phyloP scores from a whole-genome alignment of 2,329 filamentous ascomycete species.

The Fusarium haematococcum region DNA sequence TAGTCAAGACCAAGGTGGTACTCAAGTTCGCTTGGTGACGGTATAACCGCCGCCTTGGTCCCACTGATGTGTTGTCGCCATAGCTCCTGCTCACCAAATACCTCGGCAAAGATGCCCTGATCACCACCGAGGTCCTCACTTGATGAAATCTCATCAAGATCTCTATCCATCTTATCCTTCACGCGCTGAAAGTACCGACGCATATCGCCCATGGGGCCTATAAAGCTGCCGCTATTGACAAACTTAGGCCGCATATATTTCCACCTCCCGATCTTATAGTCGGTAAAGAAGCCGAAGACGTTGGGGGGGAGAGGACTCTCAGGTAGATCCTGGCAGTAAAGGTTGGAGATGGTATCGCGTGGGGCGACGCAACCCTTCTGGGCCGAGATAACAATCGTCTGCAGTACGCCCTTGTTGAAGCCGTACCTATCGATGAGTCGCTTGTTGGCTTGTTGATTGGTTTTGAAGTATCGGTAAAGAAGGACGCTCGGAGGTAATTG shows the following conservation, averaged over 20 bases:
- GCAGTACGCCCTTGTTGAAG: conserved; percentile 29
- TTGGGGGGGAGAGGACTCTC: conserved; percentile 36
- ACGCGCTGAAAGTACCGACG: conserved; percentile 40
- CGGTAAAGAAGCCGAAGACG: conserved; percentile 39
- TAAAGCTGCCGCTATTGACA: conserved; percentile 47
- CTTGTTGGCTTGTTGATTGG: conserved; percentile 37
- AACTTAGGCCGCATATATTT: conserved; percentile 44
- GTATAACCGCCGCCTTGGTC: conserved; percentile 20
- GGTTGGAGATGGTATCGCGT: conserved; percentile 35
- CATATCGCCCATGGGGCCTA: conserved; percentile 46
- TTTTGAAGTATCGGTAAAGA: conserved; percentile 42
- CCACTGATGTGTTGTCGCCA: conserved; percentile 32
- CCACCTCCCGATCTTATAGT: conserved; percentile 25
- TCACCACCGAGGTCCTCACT: conserved; percentile 42
- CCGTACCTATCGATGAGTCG: conserved; percentile 30
- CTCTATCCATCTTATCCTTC: conserved; percentile 42
- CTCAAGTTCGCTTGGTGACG: conserved; percentile 33
- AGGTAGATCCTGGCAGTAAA: conserved; percentile 39
- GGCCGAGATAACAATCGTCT: conserved; percentile 39
- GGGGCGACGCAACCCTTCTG: conserved; percentile 43
- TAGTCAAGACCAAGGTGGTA: conserved; percentile 46
- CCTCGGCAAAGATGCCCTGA: conserved; percentile 47
- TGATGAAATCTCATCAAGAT: conserved; percentile 18
- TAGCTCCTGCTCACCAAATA: conserved; percentile 45
- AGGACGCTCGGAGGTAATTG: conserved; percentile 46